phyloP scores from a whole-genome alignment of 2,329 filamentous ascomycete species.

The Microsporum audouinii region DNA sequence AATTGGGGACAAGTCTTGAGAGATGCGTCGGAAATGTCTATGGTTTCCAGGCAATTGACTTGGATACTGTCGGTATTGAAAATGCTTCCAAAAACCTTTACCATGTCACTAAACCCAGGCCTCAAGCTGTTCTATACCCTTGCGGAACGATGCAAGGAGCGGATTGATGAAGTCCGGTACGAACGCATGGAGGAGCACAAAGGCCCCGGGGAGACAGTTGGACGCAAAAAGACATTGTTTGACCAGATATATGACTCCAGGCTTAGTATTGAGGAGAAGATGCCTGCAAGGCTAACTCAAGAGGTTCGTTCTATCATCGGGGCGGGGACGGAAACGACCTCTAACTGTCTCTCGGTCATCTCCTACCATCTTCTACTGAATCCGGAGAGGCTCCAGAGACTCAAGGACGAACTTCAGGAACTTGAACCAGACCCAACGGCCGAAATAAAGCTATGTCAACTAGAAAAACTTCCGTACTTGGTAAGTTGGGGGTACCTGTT shows the following conservation, averaged over 20 bases:
- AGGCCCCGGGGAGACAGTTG: background rate
- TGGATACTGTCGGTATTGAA: slow-evolving; percentile 10
- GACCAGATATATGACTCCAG: slow-evolving; percentile 23
- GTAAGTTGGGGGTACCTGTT: slow-evolving; percentile 5
- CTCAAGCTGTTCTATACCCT: slow-evolving; percentile 11
- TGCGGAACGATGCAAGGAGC: slow-evolving; percentile 3
- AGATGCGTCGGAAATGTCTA: slow-evolving; percentile 10
- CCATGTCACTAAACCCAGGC: slow-evolving; percentile 9
- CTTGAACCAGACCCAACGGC: background rate
- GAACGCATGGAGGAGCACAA: background rate
- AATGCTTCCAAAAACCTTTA: slow-evolving; percentile 4
- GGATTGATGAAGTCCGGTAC: slow-evolving; percentile 7
- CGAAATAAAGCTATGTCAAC: slow-evolving; percentile 4
- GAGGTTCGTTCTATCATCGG: slow-evolving; percentile 24
- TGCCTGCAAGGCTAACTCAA: slow-evolving; percentile 22
- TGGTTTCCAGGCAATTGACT: slow-evolving; percentile 9
- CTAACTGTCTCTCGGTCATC: slow-evolving; percentile 18
- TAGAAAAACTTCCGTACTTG: slow-evolving; percentile 13
- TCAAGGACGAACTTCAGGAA: slow-evolving; percentile 7
- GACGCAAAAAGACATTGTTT: slow-evolving; percentile 21
- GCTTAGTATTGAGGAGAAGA: slow-evolving; percentile 30
- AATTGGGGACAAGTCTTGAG: slow-evolving; percentile 20
- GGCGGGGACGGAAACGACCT: slow-evolving; percentile 29
- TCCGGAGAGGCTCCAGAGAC: slow-evolving; percentile 5
- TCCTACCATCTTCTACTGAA: slow-evolving; percentile 11